Evolutionary conservation across 805 yeast genomes (phyloP).

Genomic region (Sungouiozyma ichnusensis): DNA sequence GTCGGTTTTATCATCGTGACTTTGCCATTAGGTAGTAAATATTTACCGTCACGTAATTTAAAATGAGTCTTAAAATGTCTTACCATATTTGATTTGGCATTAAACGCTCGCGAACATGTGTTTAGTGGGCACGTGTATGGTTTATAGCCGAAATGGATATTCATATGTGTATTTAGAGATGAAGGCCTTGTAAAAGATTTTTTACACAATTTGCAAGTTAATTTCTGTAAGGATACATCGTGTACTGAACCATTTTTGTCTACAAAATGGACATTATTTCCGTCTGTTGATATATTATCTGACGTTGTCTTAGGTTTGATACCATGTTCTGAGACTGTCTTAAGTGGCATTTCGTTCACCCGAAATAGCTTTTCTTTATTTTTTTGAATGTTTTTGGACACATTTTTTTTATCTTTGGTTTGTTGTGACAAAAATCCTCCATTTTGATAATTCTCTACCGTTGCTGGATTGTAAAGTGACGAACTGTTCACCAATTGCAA

Average conservation of each 20-base stretch:
- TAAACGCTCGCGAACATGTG: constrained; percentile 57
- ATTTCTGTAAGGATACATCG: not conserved
- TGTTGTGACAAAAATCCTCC: no score
- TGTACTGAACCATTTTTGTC: no score
- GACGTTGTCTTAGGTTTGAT: no score
- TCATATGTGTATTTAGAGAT: constrained; percentile 66
- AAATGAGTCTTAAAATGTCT: constrained; percentile 24
- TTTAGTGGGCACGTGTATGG: constrained; percentile 64
- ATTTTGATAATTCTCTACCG: no score
- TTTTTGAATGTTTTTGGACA: no score
- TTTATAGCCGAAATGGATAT: constrained; percentile 82
- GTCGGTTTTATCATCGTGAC: constrained; percentile 9
- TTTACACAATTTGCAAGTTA: constrained; percentile 54
- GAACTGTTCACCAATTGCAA: not conserved
- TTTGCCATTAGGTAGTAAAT: constrained; percentile 16
- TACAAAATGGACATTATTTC: no score
- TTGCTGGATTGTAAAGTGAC: not conserved
- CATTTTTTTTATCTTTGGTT: no score
- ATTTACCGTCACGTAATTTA: constrained; percentile 12
- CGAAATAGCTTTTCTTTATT: no score
- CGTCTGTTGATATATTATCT: no score
- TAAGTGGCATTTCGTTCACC: no score
- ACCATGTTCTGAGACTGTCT: no score
- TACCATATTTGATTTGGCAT: constrained; percentile 25
- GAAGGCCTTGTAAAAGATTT: constrained; percentile 83